Base-by-base conservation (phyloP, 768 basidiomycete species). In the Leccinellum albellum region DNA sequence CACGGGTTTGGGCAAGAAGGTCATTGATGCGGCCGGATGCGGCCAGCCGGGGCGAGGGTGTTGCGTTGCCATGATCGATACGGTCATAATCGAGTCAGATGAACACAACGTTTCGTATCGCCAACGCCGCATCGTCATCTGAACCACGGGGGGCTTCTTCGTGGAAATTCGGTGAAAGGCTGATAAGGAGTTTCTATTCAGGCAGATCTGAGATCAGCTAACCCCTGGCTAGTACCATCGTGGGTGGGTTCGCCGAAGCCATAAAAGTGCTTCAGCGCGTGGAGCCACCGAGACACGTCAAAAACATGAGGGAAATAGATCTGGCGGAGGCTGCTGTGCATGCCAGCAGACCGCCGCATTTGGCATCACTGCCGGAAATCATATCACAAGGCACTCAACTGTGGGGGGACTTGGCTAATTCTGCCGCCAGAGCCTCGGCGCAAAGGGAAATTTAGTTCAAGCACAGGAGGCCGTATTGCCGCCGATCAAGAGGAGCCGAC, bases 301-400 rank as follows among this genome's bases (percentile, higher is more conserved):
- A 66, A 61, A 61, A 64, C 68, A 69, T 59, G 64, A 66, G 60
- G 71, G 52, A 29, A 13, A 59, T 24, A 47, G 54, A 69, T 62
- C 24, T 46, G 23, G 40, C 40, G 40, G 54, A 52, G 44, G 56
- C 20, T 56, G 51, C 46, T 46, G 47, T 55, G 55, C 47, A 58
- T 45, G 45, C 61, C 61, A 47, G 44, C 44, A 45, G 44, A 42
- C 40, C 47, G 21, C 37, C 59, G 57, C 42, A 62, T 68, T 60
- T 56, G 53, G 59, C 51, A 54, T 50, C 23, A 48, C 51, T 51
- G 33, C 55, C 48, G 54, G 42, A 42, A 42, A 3, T 42, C 40
- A 42, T 42, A 42, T 42, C 40, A 42, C 40, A 42, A 42, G 40
- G 40, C 42, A 57, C 35, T 21, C 31, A 46, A 37, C 33, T 52